Conservation (phyloP, 2,329 filamentous ascomycete genomes). For the Hypoxylon sp. region DNA sequence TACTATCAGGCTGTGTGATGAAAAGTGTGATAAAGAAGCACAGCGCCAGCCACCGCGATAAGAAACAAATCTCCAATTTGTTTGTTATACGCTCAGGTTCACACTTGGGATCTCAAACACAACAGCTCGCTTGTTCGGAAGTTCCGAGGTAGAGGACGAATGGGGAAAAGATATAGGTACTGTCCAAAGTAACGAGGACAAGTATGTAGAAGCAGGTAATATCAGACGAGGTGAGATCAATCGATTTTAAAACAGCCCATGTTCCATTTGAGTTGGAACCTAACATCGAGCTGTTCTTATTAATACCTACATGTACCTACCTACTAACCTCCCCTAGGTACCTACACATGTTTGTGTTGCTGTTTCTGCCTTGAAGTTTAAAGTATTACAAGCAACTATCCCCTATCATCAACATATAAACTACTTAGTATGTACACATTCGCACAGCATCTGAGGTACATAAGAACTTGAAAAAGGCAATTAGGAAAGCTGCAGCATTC, state of each 20-base stretch:
- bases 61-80: slow-evolving; percentile 16
- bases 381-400: slow-evolving; percentile 18
- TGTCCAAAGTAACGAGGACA: background rate
- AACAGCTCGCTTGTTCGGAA: slow-evolving; percentile 13
- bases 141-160: slow-evolving; percentile 10
- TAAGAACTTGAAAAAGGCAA: slow-evolving; percentile 12
- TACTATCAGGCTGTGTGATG: slow-evolving; percentile 5
- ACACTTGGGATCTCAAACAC: background rate
- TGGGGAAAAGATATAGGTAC: background rate
- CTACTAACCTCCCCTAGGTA: background rate
- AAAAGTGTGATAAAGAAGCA: slow-evolving; percentile 17
- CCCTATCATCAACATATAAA: slow-evolving; percentile 23
- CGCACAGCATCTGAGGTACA: slow-evolving; percentile 5
- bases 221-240: slow-evolving; percentile 36
- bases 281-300: slow-evolving; percentile 7
- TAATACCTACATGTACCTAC: background rate
- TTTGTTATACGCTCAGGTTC: slow-evolving; percentile 1
- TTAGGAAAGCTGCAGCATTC: slow-evolving; percentile 26
- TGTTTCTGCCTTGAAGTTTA: slow-evolving; percentile 6
- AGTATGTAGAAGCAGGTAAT: slow-evolving; percentile 13
- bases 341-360: slow-evolving; percentile 1
- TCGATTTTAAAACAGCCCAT: slow-evolving; percentile 42
- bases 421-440: background rate
- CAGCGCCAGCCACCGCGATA: slow-evolving; percentile 19
- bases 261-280: slow-evolving; percentile 37